Conservation (phyloP, 2,329 filamentous ascomycete genomes). For the Exophiala sp. region DNA sequence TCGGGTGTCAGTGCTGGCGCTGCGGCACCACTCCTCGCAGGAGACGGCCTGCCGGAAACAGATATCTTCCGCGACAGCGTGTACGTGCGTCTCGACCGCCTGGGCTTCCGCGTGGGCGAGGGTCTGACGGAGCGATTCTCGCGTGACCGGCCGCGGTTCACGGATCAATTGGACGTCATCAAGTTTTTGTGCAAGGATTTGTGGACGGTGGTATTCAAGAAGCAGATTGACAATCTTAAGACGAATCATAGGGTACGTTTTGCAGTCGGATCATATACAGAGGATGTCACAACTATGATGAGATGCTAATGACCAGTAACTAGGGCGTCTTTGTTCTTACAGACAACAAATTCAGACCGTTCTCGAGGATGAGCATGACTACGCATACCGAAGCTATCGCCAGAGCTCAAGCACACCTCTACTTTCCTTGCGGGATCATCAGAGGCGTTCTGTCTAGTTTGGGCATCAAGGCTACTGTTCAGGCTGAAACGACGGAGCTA, state of each 20-base stretch:
- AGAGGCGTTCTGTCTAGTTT: constrained; percentile 87
- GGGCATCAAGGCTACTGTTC: constrained; percentile 85
- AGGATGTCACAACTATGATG: neutral
- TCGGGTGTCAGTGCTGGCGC: neutral
- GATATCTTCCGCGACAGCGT: constrained; percentile 82
- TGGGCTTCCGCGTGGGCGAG: constrained; percentile 90
- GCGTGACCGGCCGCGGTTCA: constrained; percentile 75
- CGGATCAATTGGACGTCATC: constrained; percentile 89
- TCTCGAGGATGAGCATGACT: constrained; percentile 84
- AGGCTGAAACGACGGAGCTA: constrained; percentile 83
- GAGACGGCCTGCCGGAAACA: constrained; percentile 34
- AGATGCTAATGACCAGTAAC: constrained; percentile 3
- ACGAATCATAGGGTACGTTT: constrained; percentile 80
- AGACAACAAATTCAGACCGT: constrained; percentile 84
- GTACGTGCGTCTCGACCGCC: constrained; percentile 74
- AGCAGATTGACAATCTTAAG: constrained; percentile 98
- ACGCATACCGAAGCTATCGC: constrained; percentile 67
- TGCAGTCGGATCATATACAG: neutral
- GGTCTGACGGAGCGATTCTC: constrained; percentile 77
- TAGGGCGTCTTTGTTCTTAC: constrained; percentile 94
- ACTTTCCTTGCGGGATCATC: constrained; percentile 92
- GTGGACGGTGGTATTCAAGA: constrained; percentile 90
- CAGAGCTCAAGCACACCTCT: constrained; percentile 73
- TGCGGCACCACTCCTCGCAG: constrained; percentile 12
- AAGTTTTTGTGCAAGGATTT: constrained; percentile 99